Evolutionary conservation across 148 eudicot genomes (phyloP).

Genomic region (Fallopia convolvulus): DNA sequence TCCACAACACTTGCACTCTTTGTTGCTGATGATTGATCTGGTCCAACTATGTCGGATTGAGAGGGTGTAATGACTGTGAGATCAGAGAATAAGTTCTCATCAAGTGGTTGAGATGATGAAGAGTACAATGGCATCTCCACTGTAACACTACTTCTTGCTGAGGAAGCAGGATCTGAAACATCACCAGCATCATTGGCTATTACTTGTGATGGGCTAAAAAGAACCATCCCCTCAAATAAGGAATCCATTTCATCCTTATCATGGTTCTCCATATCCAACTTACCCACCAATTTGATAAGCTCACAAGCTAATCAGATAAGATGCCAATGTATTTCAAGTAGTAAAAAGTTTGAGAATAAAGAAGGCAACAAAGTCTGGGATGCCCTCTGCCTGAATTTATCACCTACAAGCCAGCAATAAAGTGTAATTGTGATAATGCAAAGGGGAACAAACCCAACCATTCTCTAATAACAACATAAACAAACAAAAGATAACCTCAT

Average conservation of each 20-base stretch:
- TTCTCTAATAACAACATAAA: not conserved
- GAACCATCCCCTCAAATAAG: slow-evolving; percentile 74
- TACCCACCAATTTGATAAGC: not conserved
- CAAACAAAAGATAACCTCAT: not conserved
- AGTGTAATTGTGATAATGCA: not conserved
- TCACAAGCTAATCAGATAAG: not conserved
- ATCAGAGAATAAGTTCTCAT: slow-evolving; percentile 76
- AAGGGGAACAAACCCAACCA: not conserved
- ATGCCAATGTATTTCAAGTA: not conserved
- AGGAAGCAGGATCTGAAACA: slow-evolving; percentile 13
- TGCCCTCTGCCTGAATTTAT: not conserved
- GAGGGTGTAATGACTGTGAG: slow-evolving; percentile 48
- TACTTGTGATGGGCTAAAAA: slow-evolving; percentile 42
- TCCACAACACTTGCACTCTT: slow-evolving; percentile 14
- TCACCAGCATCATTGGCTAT: slow-evolving; percentile 17
- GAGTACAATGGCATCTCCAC: slow-evolving; percentile 13
- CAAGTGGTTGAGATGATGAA: slow-evolving; percentile 48
- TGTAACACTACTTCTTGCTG: slow-evolving; percentile 10
- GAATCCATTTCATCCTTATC: slow-evolving; percentile 52
- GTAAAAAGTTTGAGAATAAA: not conserved
- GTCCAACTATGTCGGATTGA: slow-evolving; percentile 19
- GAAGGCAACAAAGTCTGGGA: not conserved
- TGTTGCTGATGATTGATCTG: slow-evolving; percentile 13
- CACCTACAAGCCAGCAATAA: not conserved
- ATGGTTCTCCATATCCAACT: slow-evolving; percentile 25